Evolutionary conservation across 345 rosid genomes (phyloP), one percentile per base, ranked within the genome.

Genomic region (Luvunga scandens): DNA sequence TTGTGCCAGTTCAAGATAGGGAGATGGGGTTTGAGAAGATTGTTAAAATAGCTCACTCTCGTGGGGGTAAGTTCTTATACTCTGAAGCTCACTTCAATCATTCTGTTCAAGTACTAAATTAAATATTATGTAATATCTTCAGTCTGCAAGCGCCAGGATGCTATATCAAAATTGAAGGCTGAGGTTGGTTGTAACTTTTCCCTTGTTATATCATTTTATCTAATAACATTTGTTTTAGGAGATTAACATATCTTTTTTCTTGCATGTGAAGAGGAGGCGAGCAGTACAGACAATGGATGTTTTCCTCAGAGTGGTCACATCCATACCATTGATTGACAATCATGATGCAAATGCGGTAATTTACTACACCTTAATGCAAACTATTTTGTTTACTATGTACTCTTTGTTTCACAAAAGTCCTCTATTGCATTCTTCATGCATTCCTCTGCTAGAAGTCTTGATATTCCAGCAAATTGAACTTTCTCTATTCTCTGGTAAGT

Each of bases 11-110:
- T 84, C 89, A 80, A 75, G 99, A 96, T 84, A 38, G 77, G 50
- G 98, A 92, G 86, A 96, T 96, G 98, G 98, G 99, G 33, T 96
- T 96, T 71, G 99, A 94, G 81, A 96, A 91, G 88, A 92, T 92
- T 59, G 94, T 96, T 57, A 91, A 94, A 83, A 87, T 92, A 75
- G 97, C 97, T 78, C 90, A 84, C 57, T 86, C 97, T 80, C 94
- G 91, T n/a, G 95, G 98, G 22, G 91, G 98, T 95, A 87, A 55
- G 38, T 55, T 81, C 53, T 63, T 28, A 42, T 67, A 38, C 65
- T 33, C 33, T 69, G 36, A 65, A 36, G 53, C 38, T 72, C 24
- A 19, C 13, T 30, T 12, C 66, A 57, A 60, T 56, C 27, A 24
- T 66, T 72, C 18, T 12, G 38, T 55, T 12, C 30, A 57, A 38